phyloP scores from a whole-genome alignment of 2,329 filamentous ascomycete species.

The Sordariomycetes sp. region DNA sequence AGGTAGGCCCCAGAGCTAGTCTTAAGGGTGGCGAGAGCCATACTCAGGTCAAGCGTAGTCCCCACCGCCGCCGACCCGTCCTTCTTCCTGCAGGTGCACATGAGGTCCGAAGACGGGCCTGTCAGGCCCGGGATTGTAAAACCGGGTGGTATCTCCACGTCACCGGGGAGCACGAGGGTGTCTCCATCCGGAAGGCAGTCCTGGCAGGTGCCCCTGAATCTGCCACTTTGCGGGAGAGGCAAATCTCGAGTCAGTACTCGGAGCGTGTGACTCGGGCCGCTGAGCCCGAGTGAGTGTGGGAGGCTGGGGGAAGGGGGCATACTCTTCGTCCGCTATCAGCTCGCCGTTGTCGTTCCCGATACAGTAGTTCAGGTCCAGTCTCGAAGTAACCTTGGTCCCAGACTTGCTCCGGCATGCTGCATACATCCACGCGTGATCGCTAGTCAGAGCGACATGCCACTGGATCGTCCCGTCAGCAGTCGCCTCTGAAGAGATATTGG shows the following conservation, averaged over 20 bases:
- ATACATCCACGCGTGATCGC: background rate
- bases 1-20: background rate
- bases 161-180: background rate
- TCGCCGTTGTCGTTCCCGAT: conserved; percentile 1
- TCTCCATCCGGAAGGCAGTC: background rate
- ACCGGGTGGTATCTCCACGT: background rate
- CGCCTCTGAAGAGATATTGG: background rate
- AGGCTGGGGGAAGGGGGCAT: background rate
- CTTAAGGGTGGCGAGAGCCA: background rate
- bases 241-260: background rate
- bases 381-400: background rate
- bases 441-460: background rate
- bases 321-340: background rate
- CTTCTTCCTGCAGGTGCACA: background rate
- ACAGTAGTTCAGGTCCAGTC: conserved; percentile 2
- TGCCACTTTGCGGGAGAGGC: background rate
- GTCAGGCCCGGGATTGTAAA: background rate
- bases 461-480: background rate
- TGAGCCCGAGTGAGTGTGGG: background rate
- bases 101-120: background rate
- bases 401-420: background rate
- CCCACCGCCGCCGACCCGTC: background rate
- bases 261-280: too few relatives aligned
- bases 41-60: conserved; percentile 1
- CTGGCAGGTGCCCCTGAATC: background rate